These are phyloP conservation scores for Nissolia schottii DNA, from an alignment of 306 rosid genomes.

Conservation along the genomic window DNA sequence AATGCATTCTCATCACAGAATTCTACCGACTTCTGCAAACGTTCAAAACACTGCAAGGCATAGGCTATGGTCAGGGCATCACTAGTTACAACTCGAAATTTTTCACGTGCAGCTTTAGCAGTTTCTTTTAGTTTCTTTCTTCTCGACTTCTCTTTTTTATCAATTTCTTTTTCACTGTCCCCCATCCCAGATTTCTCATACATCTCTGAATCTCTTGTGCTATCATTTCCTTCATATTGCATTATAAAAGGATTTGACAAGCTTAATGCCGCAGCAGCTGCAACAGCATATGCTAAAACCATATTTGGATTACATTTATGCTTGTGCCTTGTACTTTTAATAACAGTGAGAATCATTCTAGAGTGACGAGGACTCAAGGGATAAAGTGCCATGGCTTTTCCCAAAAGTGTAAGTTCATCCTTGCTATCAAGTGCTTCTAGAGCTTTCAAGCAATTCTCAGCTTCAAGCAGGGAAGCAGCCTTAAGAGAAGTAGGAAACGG, in stretches of 20 bases:
- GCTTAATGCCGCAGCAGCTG: constrained; percentile 89
- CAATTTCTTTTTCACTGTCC: constrained; percentile 26
- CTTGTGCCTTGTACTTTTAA: constrained; percentile 48
- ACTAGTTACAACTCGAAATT: constrained; percentile 61
- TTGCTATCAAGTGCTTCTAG: constrained; percentile 81
- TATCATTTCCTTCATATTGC: constrained; percentile 58
- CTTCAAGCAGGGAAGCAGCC: constrained; percentile 55
- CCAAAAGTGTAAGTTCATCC: constrained; percentile 62
- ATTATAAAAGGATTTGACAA: constrained; percentile 69
- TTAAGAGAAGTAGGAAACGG: constrained; percentile 93
- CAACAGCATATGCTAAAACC: constrained; percentile 71
- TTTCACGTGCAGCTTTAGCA: constrained; percentile 55
- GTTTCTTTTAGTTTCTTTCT: constrained; percentile 68
- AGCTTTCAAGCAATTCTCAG: constrained; percentile 76
- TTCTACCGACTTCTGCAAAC: constrained; percentile 37
- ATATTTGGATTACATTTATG: constrained; percentile 47
- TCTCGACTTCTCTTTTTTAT: constrained; percentile 46
- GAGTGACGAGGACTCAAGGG: constrained; percentile 99
- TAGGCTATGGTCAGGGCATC: constrained; percentile 72
- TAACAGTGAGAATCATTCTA: constrained; percentile 78
- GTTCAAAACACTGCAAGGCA: constrained; percentile 81
- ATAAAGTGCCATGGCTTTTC: constrained; percentile 79
- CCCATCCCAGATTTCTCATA: constrained; percentile 26
- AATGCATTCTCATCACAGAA: constrained; percentile 68
- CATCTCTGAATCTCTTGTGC: constrained; percentile 36